These are phyloP conservation scores for Quercus glauca DNA, from an alignment of 306 rosid species.

Conservation along the genomic window DNA sequence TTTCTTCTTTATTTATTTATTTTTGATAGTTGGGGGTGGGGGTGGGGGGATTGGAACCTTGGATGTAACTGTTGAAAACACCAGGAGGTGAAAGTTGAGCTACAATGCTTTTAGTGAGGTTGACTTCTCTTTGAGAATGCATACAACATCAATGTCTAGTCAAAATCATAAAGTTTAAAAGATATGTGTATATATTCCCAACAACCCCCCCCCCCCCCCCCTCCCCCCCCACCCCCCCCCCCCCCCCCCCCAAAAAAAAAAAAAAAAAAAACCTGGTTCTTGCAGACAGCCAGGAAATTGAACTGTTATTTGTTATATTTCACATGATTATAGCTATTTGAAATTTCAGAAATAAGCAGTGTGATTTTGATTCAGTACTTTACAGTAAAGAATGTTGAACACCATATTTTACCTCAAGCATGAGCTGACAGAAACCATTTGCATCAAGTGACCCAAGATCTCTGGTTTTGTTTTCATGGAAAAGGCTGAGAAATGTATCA, in stretches of 20 bases:
- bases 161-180: neutral
- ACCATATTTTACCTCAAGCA: conserved; percentile 78
- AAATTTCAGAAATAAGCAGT: conserved; percentile 2
- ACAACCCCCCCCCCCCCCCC: too few species aligned
- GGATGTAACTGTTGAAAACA: too few species aligned
- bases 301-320: neutral
- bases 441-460: conserved; percentile 79
- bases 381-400: neutral
- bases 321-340: neutral
- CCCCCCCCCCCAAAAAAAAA: too few species aligned
- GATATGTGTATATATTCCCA: too few species aligned
- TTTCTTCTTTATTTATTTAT: neutral
- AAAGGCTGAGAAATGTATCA: conserved; percentile 90
- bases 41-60: too few species aligned
- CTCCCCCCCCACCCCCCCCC: too few species aligned
- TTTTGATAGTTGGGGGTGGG: too few species aligned
- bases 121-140: neutral
- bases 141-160: neutral
- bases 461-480: conserved; percentile 63
- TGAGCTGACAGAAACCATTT: conserved; percentile 95
- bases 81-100: too few species aligned
- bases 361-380: neutral
- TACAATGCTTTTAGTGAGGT: neutral
- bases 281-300: neutral
- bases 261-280: neutral